Base-by-base conservation (phyloP, 106 monocot genomes). In the Posidonia australis region DNA sequence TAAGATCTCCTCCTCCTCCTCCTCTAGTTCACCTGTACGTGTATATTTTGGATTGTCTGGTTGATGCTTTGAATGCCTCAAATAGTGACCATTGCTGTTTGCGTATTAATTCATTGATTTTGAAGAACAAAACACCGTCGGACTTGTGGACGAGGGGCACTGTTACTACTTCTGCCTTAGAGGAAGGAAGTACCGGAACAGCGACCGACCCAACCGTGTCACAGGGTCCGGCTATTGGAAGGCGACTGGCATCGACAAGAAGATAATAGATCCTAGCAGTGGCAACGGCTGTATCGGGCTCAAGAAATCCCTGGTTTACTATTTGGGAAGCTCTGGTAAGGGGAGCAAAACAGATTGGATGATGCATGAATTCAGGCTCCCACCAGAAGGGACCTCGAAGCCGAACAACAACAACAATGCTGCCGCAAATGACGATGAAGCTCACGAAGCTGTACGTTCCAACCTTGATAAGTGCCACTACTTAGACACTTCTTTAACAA, bases 81-180 rank as follows among this genome's bases (percentile, higher is more conserved):
- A n/a, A n/a, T n/a, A n/a, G n/a, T n/a, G n/a, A n/a, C 1, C 49
- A 49, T 3, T 7, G 7, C 36, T 7, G 7, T 4, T 36, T 36
- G 36, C 36, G 7, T 7, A 2, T 36, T 36, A 36, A 36, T 4
- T 36, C 36, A 4, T 36, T 4, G 36, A 36, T 55, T 24, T 24
- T 36, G 31, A 19, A 62, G 61, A 44, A 0, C 19, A 31, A 0
- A 51, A 1, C 10, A 44, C 51, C 21, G n/a, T 29, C 10, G 47
- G 54, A 0, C 53, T 62, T 5, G 73, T 18, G 17, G 87, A 86
- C 69, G 82, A 87, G 28, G 92, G 88, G 67, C n/a, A n/a, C n/a
- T 85, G 82, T 82, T 92, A 88, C 67, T 92, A 88, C 80, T 92
- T 85, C 55, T 80, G 92, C 79, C 29, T 92, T 53, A 79, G 92